phyloP scores from a whole-genome alignment of 768 basidiomycete genomes.

The Rhodosporidiobolus sp. region DNA sequence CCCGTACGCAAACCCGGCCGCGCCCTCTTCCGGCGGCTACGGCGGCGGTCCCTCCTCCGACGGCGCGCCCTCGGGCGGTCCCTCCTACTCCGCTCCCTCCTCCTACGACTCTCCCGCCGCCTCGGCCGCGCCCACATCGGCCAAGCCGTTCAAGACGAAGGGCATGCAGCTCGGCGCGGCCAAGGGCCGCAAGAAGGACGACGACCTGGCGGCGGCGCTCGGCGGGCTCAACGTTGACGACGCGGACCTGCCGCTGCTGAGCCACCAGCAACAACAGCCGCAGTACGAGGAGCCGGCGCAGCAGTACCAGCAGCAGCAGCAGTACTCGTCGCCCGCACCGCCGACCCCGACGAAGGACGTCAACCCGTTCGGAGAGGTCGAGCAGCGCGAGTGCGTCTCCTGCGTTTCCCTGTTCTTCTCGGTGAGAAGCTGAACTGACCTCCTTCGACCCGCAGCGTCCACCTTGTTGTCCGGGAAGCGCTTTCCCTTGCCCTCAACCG shows the following conservation, averaged over 20 bases:
- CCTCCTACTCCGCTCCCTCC: constrained; percentile 25
- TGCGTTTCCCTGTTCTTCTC: background rate
- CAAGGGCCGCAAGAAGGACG: constrained; percentile 76
- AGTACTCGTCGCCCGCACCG: constrained; percentile 44
- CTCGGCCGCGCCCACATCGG: background rate
- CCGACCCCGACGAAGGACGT: constrained; percentile 51
- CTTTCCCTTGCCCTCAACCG: constrained; percentile 76
- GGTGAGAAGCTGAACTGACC: background rate
- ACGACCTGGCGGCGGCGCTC: constrained; percentile 65
- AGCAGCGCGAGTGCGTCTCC: constrained; percentile 65
- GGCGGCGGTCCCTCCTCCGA: constrained; percentile 16
- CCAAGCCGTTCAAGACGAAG: constrained; percentile 72
- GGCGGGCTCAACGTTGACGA: constrained; percentile 61
- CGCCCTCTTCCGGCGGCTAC: constrained; percentile 10
- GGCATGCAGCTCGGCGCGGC: constrained; percentile 90
- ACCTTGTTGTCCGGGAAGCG: constrained; percentile 78
- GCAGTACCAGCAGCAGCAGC: constrained; percentile 12
- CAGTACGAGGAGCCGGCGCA: constrained; percentile 34
- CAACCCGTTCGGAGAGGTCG: constrained; percentile 63
- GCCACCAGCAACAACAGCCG: constrained; percentile 34
- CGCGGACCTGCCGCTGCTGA: constrained; percentile 19
- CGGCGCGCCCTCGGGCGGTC: constrained; percentile 26
- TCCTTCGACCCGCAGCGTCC: constrained; percentile 59
- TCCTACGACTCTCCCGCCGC: constrained; percentile 15
- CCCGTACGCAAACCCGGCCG: constrained; percentile 42